Evolutionary conservation across 2,329 filamentous ascomycete species (phyloP).

Genomic region (Neurospora crassa): DNA sequence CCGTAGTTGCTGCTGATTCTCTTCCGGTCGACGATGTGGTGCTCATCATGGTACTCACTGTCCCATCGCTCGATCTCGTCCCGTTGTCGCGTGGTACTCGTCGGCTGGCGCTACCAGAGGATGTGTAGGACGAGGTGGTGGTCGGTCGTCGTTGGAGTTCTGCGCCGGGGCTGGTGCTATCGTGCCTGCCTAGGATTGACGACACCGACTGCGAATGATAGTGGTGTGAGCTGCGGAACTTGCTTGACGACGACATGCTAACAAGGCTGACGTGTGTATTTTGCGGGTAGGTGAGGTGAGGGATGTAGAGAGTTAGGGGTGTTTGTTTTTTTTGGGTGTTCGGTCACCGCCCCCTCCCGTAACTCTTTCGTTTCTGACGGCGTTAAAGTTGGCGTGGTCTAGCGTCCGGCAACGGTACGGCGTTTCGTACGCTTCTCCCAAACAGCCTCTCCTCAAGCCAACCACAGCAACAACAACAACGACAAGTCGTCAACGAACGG

Average conservation of each 20-base stretch:
- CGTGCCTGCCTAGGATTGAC: neutral
- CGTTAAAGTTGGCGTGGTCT: neutral
- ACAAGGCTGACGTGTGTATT: neutral
- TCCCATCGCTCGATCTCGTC: slow-evolving; percentile 75
- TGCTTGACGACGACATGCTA: slow-evolving; percentile 40
- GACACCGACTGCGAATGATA: slow-evolving; percentile 11
- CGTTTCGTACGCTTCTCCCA: neutral
- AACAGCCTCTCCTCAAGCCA: neutral
- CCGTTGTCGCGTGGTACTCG: slow-evolving; percentile 34
- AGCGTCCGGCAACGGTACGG: neutral
- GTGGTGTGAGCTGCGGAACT: slow-evolving; percentile 47
- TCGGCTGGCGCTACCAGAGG: slow-evolving; percentile 19
- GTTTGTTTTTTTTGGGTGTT: neutral
- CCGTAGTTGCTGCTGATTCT: slow-evolving; percentile 64
- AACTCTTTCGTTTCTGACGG: neutral
- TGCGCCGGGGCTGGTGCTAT: neutral
- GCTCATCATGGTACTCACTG: slow-evolving; percentile 77
- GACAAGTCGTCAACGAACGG: neutral
- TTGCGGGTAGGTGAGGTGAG: neutral
- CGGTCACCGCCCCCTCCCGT: neutral
- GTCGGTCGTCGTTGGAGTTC: neutral
- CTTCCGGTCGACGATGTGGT: slow-evolving; percentile 54
- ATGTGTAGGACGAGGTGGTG: slow-evolving; percentile 19
- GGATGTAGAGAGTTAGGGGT: neutral
- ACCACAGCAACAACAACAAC: neutral